Base-by-base conservation (phyloP, 2,329 filamentous ascomycete genomes). In the Podosphaera fusca region DNA sequence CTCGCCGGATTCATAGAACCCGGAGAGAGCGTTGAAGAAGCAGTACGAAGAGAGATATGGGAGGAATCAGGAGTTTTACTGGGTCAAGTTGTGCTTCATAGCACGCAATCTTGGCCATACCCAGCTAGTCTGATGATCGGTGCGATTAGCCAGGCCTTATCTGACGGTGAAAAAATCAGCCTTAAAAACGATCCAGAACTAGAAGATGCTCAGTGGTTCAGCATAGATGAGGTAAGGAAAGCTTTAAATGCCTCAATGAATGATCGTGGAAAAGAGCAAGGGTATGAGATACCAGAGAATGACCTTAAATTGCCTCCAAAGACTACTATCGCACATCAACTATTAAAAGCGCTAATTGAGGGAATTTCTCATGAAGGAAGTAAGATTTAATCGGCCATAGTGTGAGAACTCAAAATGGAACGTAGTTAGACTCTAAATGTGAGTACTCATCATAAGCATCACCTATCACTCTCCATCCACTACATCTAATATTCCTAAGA, bases 321-420 rank as follows among this genome's bases (percentile, higher is more conserved):
- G 58, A 94, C 88, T 40, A 90, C 92, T 1, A 96, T 98, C 75
- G 92, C 92, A 14, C 85, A 96, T 69, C 85, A 89, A 67, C 70
- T 96, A 66, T 81, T 98, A 63, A 76, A 74, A 56, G 87, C 88
- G 0, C 87, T 95, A 12, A 78, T 83, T 0, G 79, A 81, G 55
- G 87, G 87, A 34, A 2, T 52, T 14, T 52, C 50, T 10, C 14
- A 5, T 31, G 33, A 34, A n/a, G 50, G 21, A 52, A 52, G 33
- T 14, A 52, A 49, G 30, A 21, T 49, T 7, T 49, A 38, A 40
- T 38, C 35, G 10, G 35, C 5, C 35, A 38, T 21, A 21, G 21
- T 21, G 21, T 21, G 21, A 21, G 21, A 21, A 21, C 21, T 21
- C 21, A 21, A 21, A 21, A 21, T 21, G 21, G 21, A 21, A 21